Base-by-base conservation (phyloP, 1,284 basidiomycete genomes). In the Mycena sp. region DNA sequence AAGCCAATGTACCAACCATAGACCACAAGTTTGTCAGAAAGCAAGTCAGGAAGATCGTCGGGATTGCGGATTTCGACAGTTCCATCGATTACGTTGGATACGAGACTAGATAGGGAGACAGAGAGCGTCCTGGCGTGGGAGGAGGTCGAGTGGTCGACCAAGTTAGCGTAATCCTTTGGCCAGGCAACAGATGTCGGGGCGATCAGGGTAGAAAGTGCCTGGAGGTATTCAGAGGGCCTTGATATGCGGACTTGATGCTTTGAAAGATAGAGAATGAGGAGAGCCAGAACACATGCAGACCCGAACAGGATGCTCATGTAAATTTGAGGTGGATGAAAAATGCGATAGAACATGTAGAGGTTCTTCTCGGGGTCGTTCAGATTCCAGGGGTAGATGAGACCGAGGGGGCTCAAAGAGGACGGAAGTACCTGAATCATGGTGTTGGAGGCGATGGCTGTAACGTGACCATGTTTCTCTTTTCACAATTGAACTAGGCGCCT, bases 11-110 rank as follows among this genome's bases (percentile, higher is more conserved):
- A 61, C 73, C 76, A 78, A 45, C 73, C 76, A 43, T 78, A 74
- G 2, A 74, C 67, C 23, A 56, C 65, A 40, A 78, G 68, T 14
- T 67, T 66, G 26, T 71, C 71, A 40, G 58, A 66, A 48, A 80
- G 61, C 9, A 81, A 64, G 23, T 74, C 58, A 2, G 61, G 45
- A 5, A 80, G 64, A 54, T 77, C 74, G 50, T 64, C 49, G 23
- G 70, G 51, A 54, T 78, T 70, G 51, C 77, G 70, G n/a, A 79
- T 40, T 67, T 82, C 80, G 6, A 80, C 58, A 14, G 57, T 43
- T 21, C 78, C 79, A 14, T 53, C 54, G 58, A 57, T 70, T 10
- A 81, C 62, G 40, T 64, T 67, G 32, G 64, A 45, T 37, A 79
- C 50, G 40, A 80, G 59, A 26, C 71, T 64, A 23, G 67, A 61